These are phyloP conservation scores for Backusella macrospora DNA, from an alignment of 192 early-diverging fungal genomes.

Conservation along the genomic window DNA sequence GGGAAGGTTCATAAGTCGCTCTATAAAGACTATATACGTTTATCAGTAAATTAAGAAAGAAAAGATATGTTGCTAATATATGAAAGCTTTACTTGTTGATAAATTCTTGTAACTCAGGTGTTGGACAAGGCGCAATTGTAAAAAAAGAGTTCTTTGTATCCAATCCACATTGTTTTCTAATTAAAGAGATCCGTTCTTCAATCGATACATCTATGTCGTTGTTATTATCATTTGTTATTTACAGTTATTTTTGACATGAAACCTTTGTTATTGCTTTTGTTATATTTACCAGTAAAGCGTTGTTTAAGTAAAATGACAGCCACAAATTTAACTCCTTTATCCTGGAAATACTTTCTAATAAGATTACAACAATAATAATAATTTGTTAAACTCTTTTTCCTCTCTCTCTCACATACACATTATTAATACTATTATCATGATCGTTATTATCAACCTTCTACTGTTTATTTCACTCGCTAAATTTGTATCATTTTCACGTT, in stretches of 20 bases:
- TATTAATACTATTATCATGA: background rate
- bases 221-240: background rate
- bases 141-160: constrained; percentile 73
- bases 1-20: constrained; percentile 67
- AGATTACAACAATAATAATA: background rate
- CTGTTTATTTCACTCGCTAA: constrained; percentile 70
- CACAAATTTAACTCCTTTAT: constrained; percentile 73
- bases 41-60: too few relatives aligned
- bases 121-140: constrained; percentile 52
- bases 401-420: background rate
- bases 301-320: constrained; percentile 66
- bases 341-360: constrained; percentile 62
- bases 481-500: constrained; percentile 63
- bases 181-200: constrained; percentile 69
- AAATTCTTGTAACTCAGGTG: constrained; percentile 62
- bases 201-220: constrained; percentile 48
- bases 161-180: constrained; percentile 69
- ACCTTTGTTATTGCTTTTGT: too few relatives aligned
- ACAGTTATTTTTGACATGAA: too few relatives aligned
- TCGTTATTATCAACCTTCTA: constrained; percentile 51
- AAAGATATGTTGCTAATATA: too few relatives aligned
- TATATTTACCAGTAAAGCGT: constrained; percentile 53
- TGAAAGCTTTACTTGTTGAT: constrained; percentile 56
- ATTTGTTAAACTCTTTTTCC: background rate
- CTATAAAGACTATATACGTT: constrained; percentile 57